Evolutionary conservation across 345 rosid species (phyloP), one percentile per base, ranked within the genome.

Genomic region (Barbarea vulgaris): DNA sequence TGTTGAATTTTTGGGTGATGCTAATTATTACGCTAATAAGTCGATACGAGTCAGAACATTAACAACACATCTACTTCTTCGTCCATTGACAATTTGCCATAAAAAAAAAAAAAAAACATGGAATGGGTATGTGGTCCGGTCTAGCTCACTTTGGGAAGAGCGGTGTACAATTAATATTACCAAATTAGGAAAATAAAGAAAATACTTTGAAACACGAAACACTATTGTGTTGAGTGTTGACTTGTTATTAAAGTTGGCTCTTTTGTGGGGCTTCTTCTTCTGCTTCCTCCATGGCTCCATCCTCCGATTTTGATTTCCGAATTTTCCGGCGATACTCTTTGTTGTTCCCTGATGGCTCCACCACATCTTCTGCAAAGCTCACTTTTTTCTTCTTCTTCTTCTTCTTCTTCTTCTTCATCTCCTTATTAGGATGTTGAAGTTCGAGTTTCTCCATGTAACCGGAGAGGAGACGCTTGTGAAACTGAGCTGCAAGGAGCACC

Each of bases 301-400:
- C 58, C 53, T 73, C 42, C 44, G 25, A 48, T 50, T 24, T 19
- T 17, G 64, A 61, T 51, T 37, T 61, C 22, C 51, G 15, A 61
- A 6, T 19, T 14, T 17, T 48, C 73, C 60, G 67, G 51, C 96
- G 75, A 77, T 87, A 85, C 31, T 89, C 88, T 39, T 81, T 79
- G 69, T 79, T 87, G 52, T 87, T 80, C 7, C 81, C 75, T 4
- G 94, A 88, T 0, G 91, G 88, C 65, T 87, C 94, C 60, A 85
- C 58, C 72, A 89, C 89, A 33, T 89, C 90, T 1, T 80, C 88
- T 1, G 97, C 89, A 48, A 93, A 93, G 33, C 91, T 76, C 24
- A 91, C 96, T n/a, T n/a, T n/a, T n/a, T n/a, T n/a, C n/a, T n/a
- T n/a, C 81, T 73, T 86, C 58, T 88, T 93, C 80, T 79, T 85